These are phyloP conservation scores for Cryptosporidium ryanae DNA, from an alignment of 169 alveolate genomes.

Conservation along the genomic window DNA sequence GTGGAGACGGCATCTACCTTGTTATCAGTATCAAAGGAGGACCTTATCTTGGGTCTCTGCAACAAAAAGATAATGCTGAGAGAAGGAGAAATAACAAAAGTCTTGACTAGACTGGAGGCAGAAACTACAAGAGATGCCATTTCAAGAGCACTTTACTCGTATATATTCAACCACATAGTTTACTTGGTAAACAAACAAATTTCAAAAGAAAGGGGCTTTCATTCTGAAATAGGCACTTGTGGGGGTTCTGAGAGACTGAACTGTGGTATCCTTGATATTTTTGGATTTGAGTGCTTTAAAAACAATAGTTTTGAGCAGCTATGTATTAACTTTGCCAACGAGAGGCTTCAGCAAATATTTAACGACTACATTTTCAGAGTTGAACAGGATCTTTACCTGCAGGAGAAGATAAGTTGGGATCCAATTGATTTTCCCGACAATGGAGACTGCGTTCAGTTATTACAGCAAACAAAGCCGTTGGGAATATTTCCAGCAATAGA, in stretches of 20 bases:
- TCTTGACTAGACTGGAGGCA: constrained; percentile 85
- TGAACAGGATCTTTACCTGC: constrained; percentile 92
- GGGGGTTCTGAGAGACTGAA: constrained; percentile 8
- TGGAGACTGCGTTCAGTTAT: constrained; percentile 92
- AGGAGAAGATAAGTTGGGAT: constrained; percentile 93
- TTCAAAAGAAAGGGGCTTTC: background rate
- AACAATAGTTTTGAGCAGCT: constrained; percentile 95
- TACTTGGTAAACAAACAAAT: constrained; percentile 50
- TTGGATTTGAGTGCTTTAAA: constrained; percentile 98
- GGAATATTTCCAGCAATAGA: constrained; percentile 93
- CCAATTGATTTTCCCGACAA: constrained; percentile 97
- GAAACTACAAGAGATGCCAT: constrained; percentile 93
- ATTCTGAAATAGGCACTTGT: background rate
- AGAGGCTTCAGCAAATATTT: constrained; percentile 92
- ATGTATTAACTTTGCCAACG: constrained; percentile 98
- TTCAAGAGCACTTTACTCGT: constrained; percentile 95
- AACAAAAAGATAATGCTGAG: constrained; percentile 76
- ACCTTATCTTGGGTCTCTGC: constrained; percentile 78
- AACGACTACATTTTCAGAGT: constrained; percentile 93
- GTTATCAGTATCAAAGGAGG: constrained; percentile 78
- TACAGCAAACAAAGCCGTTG: constrained; percentile 54
- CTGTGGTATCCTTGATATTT: constrained; percentile 95
- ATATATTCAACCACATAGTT: constrained; percentile 93
- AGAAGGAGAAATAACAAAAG: constrained; percentile 82
- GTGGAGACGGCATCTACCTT: constrained; percentile 78